Evolutionary conservation across 164 flowering plant genomes (phyloP), one percentile per base, ranked within the genome.

Genomic region (Sextonia rubra): DNA sequence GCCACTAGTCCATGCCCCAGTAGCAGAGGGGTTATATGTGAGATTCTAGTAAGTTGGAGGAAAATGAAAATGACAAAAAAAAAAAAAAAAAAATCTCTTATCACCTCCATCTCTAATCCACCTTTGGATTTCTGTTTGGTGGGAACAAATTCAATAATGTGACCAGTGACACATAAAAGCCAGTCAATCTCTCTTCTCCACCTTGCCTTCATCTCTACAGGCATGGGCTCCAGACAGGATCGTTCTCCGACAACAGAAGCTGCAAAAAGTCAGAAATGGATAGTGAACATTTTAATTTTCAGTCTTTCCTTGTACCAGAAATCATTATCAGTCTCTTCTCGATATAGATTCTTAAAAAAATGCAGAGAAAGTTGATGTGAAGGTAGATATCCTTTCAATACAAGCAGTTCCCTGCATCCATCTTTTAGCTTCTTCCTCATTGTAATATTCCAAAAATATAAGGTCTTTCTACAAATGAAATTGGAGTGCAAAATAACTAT

Each of bases 151-250:
- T 94, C 95, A 69, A 94, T 97, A 77, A 92, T 87, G 82, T 92
- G 88, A 83, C 92, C 98, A 2, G 97, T 83, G 26, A 92, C 98
- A 60, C 97, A 91, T 80, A 94, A 81, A 47, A 92, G 86, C 97
- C 97, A 94, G 25, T 86, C 94, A 5, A 90, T 87, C 82, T 94
- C 98, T 77, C 78, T 92, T 73, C 85, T 87, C 98, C 98, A 94
- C 75, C 87, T 84, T 30, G 81, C 73, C 76, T 86, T 92, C 72
- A 82, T 86, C 17, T 89, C 98, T 3, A 77, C 75, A 64, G 92
- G 27, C 97, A 94, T 89, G 2, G 98, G 95, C 82, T 94, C 95
- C 60, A 94, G 77, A 71, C 85, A 87, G 71, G 60, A 63, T 77
- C 85, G 89, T 64, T 94, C 97, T 47, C 95, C 97, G 61, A 94